Conservation (phyloP, 1,284 basidiomycete genomes). For the Pisolithus thermaeus region DNA sequence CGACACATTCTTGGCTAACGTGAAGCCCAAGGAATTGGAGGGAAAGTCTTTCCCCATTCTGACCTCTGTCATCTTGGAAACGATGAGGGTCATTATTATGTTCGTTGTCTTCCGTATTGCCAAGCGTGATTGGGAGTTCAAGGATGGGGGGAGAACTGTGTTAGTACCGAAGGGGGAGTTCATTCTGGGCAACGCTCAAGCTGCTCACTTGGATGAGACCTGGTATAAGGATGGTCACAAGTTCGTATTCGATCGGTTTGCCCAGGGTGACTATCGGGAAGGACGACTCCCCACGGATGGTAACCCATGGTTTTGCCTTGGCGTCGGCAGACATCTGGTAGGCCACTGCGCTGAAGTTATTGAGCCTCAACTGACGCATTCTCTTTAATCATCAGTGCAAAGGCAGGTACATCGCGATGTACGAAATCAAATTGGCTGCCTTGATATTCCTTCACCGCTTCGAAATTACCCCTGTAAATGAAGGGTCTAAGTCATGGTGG, state of each 20-base stretch:
- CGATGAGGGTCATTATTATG: conserved; percentile 17
- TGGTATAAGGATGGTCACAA: conserved; percentile 9
- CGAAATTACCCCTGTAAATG: conserved; percentile 10
- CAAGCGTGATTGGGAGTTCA: conserved; percentile 14
- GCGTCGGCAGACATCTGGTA: conserved; percentile 20
- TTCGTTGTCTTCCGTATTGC: conserved; percentile 14
- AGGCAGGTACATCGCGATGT: conserved; percentile 21
- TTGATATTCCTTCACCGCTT: conserved; percentile 15
- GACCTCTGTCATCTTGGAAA: conserved; percentile 27
- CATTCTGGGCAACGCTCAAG: conserved; percentile 15
- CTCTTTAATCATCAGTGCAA: conserved; percentile 15
- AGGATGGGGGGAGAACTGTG: conserved; percentile 7
- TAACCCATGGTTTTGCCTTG: conserved; percentile 16
- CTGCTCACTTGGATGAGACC: conserved; percentile 16
- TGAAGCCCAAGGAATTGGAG: conserved; percentile 13
- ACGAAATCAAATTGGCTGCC: conserved; percentile 17
- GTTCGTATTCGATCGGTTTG: conserved; percentile 21
- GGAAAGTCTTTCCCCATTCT: conserved; percentile 16
- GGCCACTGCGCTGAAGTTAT: not conserved
- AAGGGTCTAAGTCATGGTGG: conserved; percentile 5
- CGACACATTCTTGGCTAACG: conserved; percentile 9
- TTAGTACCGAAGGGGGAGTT: conserved; percentile 17
- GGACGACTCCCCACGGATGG: conserved; percentile 18
- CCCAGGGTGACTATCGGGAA: conserved; percentile 12
- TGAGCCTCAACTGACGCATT: not conserved